These are phyloP conservation scores for Cladosporium cucumerinum DNA, from an alignment of 2,329 filamentous ascomycete genomes.

Conservation along the genomic window DNA sequence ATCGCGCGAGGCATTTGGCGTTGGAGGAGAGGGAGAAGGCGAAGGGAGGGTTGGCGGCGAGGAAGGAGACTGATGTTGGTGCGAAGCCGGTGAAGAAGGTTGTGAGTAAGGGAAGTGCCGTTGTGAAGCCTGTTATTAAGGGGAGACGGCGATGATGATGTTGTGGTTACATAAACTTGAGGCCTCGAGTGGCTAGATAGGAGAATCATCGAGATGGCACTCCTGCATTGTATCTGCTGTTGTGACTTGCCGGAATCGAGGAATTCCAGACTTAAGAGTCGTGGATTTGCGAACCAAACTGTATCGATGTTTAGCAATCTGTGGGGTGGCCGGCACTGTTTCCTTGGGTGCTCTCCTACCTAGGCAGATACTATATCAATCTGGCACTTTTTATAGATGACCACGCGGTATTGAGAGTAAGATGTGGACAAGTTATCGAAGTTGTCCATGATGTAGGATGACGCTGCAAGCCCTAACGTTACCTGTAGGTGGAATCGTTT, in stretches of 20 bases:
- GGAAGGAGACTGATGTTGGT: conserved; percentile 14
- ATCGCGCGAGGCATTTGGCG: conserved; percentile 24
- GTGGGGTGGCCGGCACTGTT: conserved; percentile 5
- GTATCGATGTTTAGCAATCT: conserved; percentile 14
- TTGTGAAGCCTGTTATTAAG: conserved; percentile 31
- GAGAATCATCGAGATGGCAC: background rate
- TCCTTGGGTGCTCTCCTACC: background rate
- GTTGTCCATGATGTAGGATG: no score
- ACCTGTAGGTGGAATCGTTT: no score
- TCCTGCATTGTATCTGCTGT: no score
- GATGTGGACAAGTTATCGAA: no score
- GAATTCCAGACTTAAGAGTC: no score
- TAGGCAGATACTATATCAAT: background rate
- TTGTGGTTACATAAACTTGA: background rate
- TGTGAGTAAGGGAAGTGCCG: conserved; percentile 27
- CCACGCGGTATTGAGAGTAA: no score
- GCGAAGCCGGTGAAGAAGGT: conserved; percentile 20
- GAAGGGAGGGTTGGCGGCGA: conserved; percentile 9
- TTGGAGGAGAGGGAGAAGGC: conserved; percentile 21
- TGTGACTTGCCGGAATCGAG: no score
- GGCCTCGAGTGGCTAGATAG: background rate
- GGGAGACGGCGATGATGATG: conserved; percentile 2
- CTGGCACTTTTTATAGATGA: background rate
- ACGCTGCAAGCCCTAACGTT: no score
- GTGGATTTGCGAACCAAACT: conserved; percentile 15